These are phyloP conservation scores for Termitomyces sp. DNA, from an alignment of 768 basidiomycete genomes.

Conservation along the genomic window DNA sequence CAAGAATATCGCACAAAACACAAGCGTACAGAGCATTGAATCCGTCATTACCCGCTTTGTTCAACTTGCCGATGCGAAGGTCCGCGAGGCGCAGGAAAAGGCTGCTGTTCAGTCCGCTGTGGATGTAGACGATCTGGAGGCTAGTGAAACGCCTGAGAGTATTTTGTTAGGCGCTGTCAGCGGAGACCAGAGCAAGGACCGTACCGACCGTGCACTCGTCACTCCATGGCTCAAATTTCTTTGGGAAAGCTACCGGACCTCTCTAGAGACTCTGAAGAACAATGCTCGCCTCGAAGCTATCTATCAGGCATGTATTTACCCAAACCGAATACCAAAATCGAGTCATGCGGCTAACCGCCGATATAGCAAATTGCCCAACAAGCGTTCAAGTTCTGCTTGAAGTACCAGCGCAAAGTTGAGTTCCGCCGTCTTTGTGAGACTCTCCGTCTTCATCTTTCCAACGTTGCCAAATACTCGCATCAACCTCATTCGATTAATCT, in stretches of 20 bases:
- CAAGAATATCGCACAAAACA: slow-evolving; percentile 97
- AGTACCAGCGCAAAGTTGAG: slow-evolving; percentile 91
- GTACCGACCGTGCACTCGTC: slow-evolving; percentile 91
- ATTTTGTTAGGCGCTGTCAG: slow-evolving; percentile 89
- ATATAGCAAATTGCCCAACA: slow-evolving; percentile 89
- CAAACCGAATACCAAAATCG: neutral
- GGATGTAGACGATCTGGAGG: slow-evolving; percentile 94
- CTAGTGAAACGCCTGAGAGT: slow-evolving; percentile 91
- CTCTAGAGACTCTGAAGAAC: slow-evolving; percentile 93
- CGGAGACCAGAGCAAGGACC: slow-evolving; percentile 86
- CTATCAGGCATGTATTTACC: slow-evolving; percentile 69
- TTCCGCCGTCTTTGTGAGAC: slow-evolving; percentile 97
- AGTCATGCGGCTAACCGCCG: slow-evolving; percentile 1
- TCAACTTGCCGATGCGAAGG: slow-evolving; percentile 74
- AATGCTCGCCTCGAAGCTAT: slow-evolving; percentile 89
- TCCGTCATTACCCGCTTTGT: slow-evolving; percentile 86
- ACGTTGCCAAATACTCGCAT: slow-evolving; percentile 92
- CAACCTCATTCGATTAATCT: slow-evolving; percentile 95
- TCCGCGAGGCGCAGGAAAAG: slow-evolving; percentile 83
- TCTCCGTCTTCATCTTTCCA: slow-evolving; percentile 88
- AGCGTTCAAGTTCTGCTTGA: slow-evolving; percentile 95
- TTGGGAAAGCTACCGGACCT: slow-evolving; percentile 98
- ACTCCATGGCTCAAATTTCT: slow-evolving; percentile 97
- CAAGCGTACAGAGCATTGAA: slow-evolving; percentile 88
- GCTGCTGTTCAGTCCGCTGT: slow-evolving; percentile 72